Percentiles rank a stretch among this genome's conserved stretches.
Conservation (phyloP, 257 asterid species). For the Przewalskia tangutica region DNA sequence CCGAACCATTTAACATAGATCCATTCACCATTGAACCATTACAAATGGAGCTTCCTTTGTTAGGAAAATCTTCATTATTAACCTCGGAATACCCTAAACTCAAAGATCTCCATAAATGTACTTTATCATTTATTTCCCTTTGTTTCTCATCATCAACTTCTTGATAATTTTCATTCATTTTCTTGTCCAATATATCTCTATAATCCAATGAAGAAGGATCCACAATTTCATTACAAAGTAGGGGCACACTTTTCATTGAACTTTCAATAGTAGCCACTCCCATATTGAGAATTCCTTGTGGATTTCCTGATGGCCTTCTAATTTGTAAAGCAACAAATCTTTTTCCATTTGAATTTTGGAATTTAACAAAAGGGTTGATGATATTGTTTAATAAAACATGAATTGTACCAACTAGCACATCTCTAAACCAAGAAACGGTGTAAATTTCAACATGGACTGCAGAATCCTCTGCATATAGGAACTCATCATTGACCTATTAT, state of each 20-base stretch:
- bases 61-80: neutral
- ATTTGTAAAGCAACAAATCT: conserved; percentile 57
- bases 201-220: conserved; percentile 18
- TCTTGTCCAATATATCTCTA: conserved; percentile 11
- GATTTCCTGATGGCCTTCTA: conserved; percentile 59
- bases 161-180: neutral
- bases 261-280: conserved; percentile 47
- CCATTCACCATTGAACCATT: conserved; percentile 19
- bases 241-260: conserved; percentile 51
- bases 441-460: conserved; percentile 26
- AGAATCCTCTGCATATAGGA: conserved; percentile 34
- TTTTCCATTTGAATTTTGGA: neutral
- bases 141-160: neutral
- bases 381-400: conserved; percentile 16
- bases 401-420: conserved; percentile 21
- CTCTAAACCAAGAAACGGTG: conserved; percentile 22
- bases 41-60: conserved; percentile 9
- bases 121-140: neutral
- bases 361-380: neutral
- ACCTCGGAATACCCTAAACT: conserved; percentile 21
- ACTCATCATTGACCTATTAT: conserved; percentile 30
- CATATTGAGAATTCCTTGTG: conserved; percentile 65
- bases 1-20: conserved; percentile 34
- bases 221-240: conserved; percentile 13
- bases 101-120: conserved; percentile 20